Evolutionary conservation across 768 basidiomycete genomes (phyloP), one percentile per base, ranked within the genome.

Genomic region (Ramaria sp.): DNA sequence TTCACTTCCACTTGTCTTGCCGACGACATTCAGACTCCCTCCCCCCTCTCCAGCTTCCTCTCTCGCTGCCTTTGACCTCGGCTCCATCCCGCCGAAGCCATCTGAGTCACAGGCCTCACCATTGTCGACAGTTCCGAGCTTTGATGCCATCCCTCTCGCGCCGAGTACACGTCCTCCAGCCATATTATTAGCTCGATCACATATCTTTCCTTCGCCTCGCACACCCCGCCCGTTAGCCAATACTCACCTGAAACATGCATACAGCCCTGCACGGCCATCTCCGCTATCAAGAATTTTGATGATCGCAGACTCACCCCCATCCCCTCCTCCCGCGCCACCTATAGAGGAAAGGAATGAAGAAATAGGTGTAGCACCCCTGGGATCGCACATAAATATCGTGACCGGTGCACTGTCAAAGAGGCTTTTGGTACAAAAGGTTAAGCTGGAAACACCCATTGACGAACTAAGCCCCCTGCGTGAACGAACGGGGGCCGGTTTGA

Each of bases 221-320:
- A 55, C 53, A 15, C 53, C 53, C 43, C 53, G 53, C 20, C 12
- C 20, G 12, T 9, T 38, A 10, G 22, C 36, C 18, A 55, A 55
- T 20, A 22, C 27, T 25, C 41, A 28, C n/a, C 85, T 87, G 82
- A 73, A 78, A 3, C 88, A 91, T 58, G 85, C 87, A 0, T 91
- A 90, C 58, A 89, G 88, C 0, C 88, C 88, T 27, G 82, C 72
- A 2, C 83, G 80, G 64, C 88, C 88, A 0, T 88, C 85, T 58
- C 88, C 88, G 2, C 72, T 91, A 30, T 88, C 85, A 57, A 77
- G 87, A 10, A 88, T 90, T 51, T 72, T 89, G 22, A 78, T 82
- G 81, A 71, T 89, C 41, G 75, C 73, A 3, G 71, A 82, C 57
- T 85, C 84, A 0, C 81, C 81, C 66, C 72, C 34, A 71, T 68